Evolutionary conservation across 2,329 filamentous ascomycete genomes (phyloP), one percentile per base, ranked within the genome.

Genomic region (Microcyclosporella mali): DNA sequence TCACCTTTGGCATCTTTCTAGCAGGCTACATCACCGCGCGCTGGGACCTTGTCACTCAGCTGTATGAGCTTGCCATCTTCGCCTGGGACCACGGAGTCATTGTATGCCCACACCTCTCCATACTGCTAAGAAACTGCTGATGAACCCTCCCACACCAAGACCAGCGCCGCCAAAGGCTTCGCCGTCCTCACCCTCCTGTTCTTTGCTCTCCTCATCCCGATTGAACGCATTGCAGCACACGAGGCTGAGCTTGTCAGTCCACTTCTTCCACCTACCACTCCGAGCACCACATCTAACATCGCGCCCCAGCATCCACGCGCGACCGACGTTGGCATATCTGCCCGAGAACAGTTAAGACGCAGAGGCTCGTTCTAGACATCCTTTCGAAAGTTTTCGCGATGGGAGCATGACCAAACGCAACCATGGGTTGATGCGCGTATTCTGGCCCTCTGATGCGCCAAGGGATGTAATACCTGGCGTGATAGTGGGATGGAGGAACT

Each of bases 81-180:
- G 92, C 94, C 56, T 95, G 89, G 88, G 86, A 97, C 68, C 87
- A 97, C 86, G 88, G 90, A 64, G 92, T 98, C 60, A 85, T 97
- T 65, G 88, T 94, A 72, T 30, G 42, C 14, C 16, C 2, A 17
- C n/a, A 7, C 16, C 12, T 25, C 33, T 19, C 11, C 33, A 19
- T n/a, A 27, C 27, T 19, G 10, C 11, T 17, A n/a, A 16, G 12
- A 6, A 6, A 4, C 12, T 32, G 30, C 30, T 27, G 21, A 12
- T 28, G 43, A 42, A 42, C 39, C 16, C 36, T 37, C 25, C 46
- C 41, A 9, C 18, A 21, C 35, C 28, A 59, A 94, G 88, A 80
- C 84, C 58, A 84, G 92, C 62, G 85, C 85, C 51, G 80, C 86
- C 39, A 90, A 92, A 68, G 92, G 85, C 41, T 92, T 95, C 61